Conservation (phyloP, 1,284 basidiomycete genomes). For the Sanghuangporus baumii region DNA sequence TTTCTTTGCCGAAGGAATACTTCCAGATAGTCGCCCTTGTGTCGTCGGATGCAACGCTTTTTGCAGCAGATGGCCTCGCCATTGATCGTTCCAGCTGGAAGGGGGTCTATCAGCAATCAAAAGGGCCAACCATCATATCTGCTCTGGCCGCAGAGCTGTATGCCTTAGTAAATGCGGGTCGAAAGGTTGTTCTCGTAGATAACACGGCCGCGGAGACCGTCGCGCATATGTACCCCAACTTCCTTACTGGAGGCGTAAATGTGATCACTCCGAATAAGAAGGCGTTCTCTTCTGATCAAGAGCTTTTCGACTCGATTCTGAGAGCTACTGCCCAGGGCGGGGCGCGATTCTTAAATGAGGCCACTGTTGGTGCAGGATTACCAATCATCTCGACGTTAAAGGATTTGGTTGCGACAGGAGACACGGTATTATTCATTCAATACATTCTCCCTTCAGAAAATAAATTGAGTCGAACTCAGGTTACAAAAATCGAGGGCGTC, state of each 20-base stretch:
- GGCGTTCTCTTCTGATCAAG: conserved; percentile 77
- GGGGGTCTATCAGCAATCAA: conserved; percentile 20
- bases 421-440: conserved; percentile 51
- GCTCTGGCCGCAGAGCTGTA: conserved; percentile 42
- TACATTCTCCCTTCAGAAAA: neutral
- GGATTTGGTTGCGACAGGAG: conserved; percentile 89
- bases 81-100: conserved; percentile 30
- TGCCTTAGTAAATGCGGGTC: conserved; percentile 37
- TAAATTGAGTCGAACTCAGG: conserved; percentile 32
- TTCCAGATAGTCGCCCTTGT: conserved; percentile 75
- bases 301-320: conserved; percentile 70
- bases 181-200: conserved; percentile 82
- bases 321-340: conserved; percentile 49
- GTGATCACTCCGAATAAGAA: conserved; percentile 99
- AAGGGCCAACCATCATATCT: conserved; percentile 31
- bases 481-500: conserved; percentile 79
- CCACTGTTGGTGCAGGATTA: conserved; percentile 93
- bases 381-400: conserved; percentile 90
- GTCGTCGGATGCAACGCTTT: conserved; percentile 66
- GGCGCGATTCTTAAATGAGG: conserved; percentile 80
- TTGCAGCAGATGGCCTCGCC: conserved; percentile 47
- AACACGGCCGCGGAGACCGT: conserved; percentile 88
- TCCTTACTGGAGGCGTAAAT: conserved; percentile 76
- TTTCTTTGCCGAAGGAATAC: conserved; percentile 55
- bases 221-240: conserved; percentile 79